Evolutionary conservation across 306 rosid genomes (phyloP), one percentile per base, ranked within the genome.

Genomic region (Lathyrus oleraceus): DNA sequence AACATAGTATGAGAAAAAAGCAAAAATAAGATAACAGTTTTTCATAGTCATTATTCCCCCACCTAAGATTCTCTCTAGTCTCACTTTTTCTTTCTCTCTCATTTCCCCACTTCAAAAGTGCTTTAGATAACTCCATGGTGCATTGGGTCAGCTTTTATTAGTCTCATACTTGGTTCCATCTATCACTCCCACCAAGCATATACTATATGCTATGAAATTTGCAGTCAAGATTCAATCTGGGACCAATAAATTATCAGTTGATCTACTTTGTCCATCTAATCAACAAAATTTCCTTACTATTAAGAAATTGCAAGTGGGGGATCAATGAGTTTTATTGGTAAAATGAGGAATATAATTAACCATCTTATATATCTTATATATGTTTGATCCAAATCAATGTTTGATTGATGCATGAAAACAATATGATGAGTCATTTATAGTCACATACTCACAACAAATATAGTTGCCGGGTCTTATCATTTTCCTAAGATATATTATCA

Each of bases 41-140:
- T 20, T 19, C 14, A 12, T 38, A 62, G 76, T 70, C 61, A 65
- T 44, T 39, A 73, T 81, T 74, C 76, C 87, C 87, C 76, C 69
- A 73, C 85, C 76, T 61, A 74, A 83, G 85, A 81, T 73, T 81
- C 85, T 79, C 79, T 79, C 79, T 69, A 39, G 15, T 32, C 70
- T 69, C 61, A 21, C 70, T 61, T 54, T 54, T 25, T 67, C 35
- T 57, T 36, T 47, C 67, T 63, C 66, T 56, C 77, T 67, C 61
- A 76, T 59, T 48, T 7, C 39, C 67, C 74, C 81, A 70, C 72
- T 40, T 62, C 16, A 69, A 81, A 72, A 69, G 52, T 53, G 40
- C 42, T 74, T 64, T 71, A 70, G 74, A 76, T 76, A 67, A 74
- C 78, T 78, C 81, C 81, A 54, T 69, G 64, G 45, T 80, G 84